Evolutionary conservation across 306 rosid genomes (phyloP), one percentile per base, ranked within the genome.

Genomic region (Quillaja saponaria): DNA sequence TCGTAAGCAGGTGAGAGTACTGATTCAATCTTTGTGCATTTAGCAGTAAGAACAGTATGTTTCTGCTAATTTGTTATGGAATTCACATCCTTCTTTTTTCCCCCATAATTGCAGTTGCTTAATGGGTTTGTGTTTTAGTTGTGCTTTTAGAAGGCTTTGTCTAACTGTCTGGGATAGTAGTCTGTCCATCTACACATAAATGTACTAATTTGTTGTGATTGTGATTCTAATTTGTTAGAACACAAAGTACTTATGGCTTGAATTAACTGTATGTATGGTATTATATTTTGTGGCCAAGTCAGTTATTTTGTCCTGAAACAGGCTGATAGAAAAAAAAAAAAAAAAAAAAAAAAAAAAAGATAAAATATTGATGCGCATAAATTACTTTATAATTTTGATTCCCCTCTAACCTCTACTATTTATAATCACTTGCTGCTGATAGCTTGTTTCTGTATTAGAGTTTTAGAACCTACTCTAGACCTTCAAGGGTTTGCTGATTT

Each of bases 1-100:
- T 78, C 96, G 99, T 47, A 92, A 92, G 79, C 99, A 89, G 99
- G 99, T 89, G 51, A 73, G 41, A 12, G 8, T 53, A 45, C 38
- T 51, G 44, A 14, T 49, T 54, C 10, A n/a, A 1, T 49, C 50
- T 21, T 20, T 59, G 7, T 31, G 46, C 69, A 55, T 41, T 57
- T 55, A 49, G 58, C 17, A 25, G 55, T 10, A 7, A 17, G 6
- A 8, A 10, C 55, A 49, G 34, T 4, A 39, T 2, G 31, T 31
- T 18, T 2, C 13, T 17, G 55, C 34, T 20, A 8, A 18, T 17
- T 10, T 20, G 6, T 39, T 39, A 7, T 39, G 44, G 44, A 8
- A 12, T 39, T 39, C 12, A 2, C 44, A n/a, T n/a, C n/a, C n/a
- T n/a, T n/a, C n/a, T n/a, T n/a, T n/a, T n/a, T 39, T 39, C 44